Base-by-base conservation (phyloP, 768 basidiomycete species). In the Plicaturopsis crispa region DNA sequence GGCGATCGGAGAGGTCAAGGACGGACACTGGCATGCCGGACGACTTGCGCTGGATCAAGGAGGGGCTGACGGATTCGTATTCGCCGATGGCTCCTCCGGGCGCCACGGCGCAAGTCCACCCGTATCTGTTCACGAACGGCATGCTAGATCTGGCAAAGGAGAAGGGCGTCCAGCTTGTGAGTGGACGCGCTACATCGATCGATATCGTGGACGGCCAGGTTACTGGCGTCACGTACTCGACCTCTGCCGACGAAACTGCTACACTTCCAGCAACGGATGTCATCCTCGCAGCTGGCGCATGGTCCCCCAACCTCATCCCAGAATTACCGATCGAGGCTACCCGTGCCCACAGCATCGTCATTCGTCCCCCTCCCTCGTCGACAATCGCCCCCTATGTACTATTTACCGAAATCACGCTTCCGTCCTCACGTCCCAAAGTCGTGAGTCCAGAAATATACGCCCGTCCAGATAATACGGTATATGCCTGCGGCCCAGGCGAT, bases 231-330 rank as follows among this genome's bases (percentile, higher is more conserved):
- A 52, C 54, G 14, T 66, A 63, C 51, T 40, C 36, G n/a, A 56
- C 43, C 2, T 53, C 47, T 10, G 52, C 56, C 12, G 41, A 46
- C 35, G 45, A 50, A 18, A 47, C 44, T 5, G 54, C 54, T 40
- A 57, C 57, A n/a, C 50, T 83, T 13, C 55, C 67, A 0, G 80
- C 83, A 12, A 81, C 82, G 7, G 69, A 81, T 39, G 74, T 91
- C 44, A 64, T 94, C 28, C 56, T 96, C 35, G 72, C 80, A 28
- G 85, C 85, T n/a, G 91, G 91, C 18, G 84, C 87, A 12, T 96
- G 91, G 90, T 85, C 87, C 0, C 67, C 85, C 6, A 51, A 52
- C 6, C 54, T 93, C 41, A 36, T 83, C 22, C 63, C 72, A 6
- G 44, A 59, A 14, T 66, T 85, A 20, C 78, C 80, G 12, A 69